Conservation (phyloP, 2,329 filamentous ascomycete genomes). For the Pseudogymnoascus sp. region DNA sequence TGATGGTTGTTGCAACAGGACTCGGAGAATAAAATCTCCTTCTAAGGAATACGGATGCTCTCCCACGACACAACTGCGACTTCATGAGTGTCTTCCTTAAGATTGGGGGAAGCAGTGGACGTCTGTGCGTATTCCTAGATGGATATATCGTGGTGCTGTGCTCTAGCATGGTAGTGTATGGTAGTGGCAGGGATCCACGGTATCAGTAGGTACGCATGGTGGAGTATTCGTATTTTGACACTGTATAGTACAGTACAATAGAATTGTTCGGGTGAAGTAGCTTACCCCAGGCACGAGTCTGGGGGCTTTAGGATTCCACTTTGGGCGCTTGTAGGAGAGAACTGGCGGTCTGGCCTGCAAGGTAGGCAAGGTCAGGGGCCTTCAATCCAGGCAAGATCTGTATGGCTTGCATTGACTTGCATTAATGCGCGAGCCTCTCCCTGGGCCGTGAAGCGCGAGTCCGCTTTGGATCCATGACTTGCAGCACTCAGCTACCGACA, state of each 20-base stretch:
- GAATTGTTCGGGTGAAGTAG: not conserved
- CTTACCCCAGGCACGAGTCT: not conserved
- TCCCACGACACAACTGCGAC: slow-evolving; percentile 8
- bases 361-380: slow-evolving; percentile 18
- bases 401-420: slow-evolving; percentile 11
- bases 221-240: slow-evolving; percentile 1
- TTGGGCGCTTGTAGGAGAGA: slow-evolving; percentile 18
- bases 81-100: slow-evolving; percentile 5
- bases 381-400: slow-evolving; percentile 18
- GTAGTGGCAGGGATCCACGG: not conserved
- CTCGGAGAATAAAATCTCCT: slow-evolving; percentile 7
- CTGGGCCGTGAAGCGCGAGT: not conserved
- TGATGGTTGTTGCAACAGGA: not conserved
- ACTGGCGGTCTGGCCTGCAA: slow-evolving; percentile 29
- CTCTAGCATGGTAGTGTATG: slow-evolving; percentile 2
- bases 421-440: not conserved
- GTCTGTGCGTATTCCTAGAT: slow-evolving; percentile 1
- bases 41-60: slow-evolving; percentile 5
- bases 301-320: not conserved
- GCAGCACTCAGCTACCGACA: not conserved
- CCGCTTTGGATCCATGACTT: slow-evolving; percentile 4
- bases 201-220: not conserved
- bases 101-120: not conserved
- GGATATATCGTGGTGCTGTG: not conserved
- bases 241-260: not conserved